Evolutionary conservation across 2,329 filamentous ascomycete genomes (phyloP).

Genomic region (Emergomyces pasteurianus): DNA sequence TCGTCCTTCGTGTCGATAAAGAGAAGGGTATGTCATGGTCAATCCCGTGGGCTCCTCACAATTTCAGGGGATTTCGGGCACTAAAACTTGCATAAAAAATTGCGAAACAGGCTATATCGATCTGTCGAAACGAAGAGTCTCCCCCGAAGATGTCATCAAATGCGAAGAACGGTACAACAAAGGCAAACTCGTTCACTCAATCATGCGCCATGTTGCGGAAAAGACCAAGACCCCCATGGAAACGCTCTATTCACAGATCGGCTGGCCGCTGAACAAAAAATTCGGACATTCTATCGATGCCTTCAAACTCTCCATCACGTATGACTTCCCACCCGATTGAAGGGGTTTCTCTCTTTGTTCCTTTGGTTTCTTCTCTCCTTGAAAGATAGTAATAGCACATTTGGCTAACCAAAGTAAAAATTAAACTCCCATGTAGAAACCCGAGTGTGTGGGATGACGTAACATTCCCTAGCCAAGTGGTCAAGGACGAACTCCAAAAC

Average conservation of each 20-base stretch:
- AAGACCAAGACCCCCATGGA: slow-evolving; percentile 94
- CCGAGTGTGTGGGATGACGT: slow-evolving; percentile 93
- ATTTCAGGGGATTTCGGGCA: background rate
- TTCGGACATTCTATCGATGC: slow-evolving; percentile 94
- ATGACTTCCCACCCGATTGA: slow-evolving; percentile 11
- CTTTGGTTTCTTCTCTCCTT: background rate
- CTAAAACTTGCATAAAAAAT: background rate
- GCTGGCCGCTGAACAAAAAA: slow-evolving; percentile 95
- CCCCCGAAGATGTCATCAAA: slow-evolving; percentile 92
- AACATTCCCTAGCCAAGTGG: slow-evolving; percentile 71
- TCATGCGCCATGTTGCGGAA: slow-evolving; percentile 97
- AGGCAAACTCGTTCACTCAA: slow-evolving; percentile 98
- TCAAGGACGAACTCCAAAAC: slow-evolving; percentile 78
- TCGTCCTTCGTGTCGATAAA: slow-evolving; percentile 97
- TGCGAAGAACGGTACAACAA: slow-evolving; percentile 99
- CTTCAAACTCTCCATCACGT: slow-evolving; percentile 98
- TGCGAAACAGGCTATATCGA: slow-evolving; percentile 69
- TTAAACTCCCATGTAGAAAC: slow-evolving; percentile 46
- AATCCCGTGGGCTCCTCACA: background rate
- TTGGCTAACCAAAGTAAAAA: background rate
- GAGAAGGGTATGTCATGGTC: slow-evolving; percentile 63
- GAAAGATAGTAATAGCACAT: background rate
- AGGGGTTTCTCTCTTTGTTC: no score
- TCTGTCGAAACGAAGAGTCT: slow-evolving; percentile 95
- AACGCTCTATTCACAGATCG: slow-evolving; percentile 83